These are phyloP conservation scores for Paecilomyces variotii DNA, from an alignment of 2,329 filamentous ascomycete genomes.

Conservation along the genomic window DNA sequence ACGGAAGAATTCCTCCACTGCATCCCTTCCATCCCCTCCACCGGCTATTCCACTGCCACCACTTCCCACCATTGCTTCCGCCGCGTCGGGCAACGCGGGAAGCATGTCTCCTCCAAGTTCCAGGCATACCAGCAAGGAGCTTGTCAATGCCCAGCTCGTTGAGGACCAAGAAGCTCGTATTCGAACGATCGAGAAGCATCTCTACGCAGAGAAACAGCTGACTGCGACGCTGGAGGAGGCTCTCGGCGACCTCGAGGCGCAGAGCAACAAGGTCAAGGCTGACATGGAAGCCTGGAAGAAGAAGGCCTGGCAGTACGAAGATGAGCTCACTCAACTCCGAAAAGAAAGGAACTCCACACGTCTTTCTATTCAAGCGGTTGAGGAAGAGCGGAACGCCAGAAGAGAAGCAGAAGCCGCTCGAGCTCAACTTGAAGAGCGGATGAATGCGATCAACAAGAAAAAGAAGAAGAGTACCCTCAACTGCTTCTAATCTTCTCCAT, in stretches of 20 bases:
- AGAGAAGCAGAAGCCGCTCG: slow-evolving; percentile 82
- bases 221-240: slow-evolving; percentile 94
- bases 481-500: slow-evolving; percentile 73
- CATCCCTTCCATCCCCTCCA: slow-evolving; percentile 83
- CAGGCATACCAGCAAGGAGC: slow-evolving; percentile 75
- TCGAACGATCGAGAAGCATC: slow-evolving; percentile 90
- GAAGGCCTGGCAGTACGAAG: slow-evolving; percentile 69
- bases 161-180: slow-evolving; percentile 96
- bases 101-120: slow-evolving; percentile 52
- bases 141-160: slow-evolving; percentile 68
- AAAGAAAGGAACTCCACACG: slow-evolving; percentile 53
- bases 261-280: slow-evolving; percentile 82
- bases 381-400: slow-evolving; percentile 91
- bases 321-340: slow-evolving; percentile 46
- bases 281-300: slow-evolving; percentile 89
- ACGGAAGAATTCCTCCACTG: slow-evolving; percentile 75
- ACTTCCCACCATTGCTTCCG: slow-evolving; percentile 57
- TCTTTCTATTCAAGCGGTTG: slow-evolving; percentile 74
- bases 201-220: slow-evolving; percentile 91
- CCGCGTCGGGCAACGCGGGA: slow-evolving; percentile 44
- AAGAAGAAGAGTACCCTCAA: slow-evolving; percentile 93
- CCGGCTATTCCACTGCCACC: slow-evolving; percentile 94
- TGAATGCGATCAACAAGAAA: slow-evolving; percentile 86
- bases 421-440: slow-evolving; percentile 85
- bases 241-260: slow-evolving; percentile 83